Conservation (phyloP, 495 filamentous ascomycete species). For the Aspergillus wentii region DNA sequence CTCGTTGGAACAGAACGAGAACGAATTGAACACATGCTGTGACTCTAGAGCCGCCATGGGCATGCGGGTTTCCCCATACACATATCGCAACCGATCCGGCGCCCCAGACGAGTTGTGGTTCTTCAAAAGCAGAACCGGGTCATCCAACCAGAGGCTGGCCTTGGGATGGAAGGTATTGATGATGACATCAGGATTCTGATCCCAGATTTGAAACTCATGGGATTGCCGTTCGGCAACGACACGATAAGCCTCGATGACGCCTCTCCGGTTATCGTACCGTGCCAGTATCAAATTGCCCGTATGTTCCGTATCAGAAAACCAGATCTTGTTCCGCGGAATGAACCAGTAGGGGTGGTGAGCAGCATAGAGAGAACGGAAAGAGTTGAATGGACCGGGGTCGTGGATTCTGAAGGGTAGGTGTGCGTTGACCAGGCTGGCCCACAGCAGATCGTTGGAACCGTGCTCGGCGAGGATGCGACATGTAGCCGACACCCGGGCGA, state of each 20-base stretch:
- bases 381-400: slow-evolving; percentile 51
- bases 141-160: slow-evolving; percentile 63
- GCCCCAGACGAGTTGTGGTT: slow-evolving; percentile 15
- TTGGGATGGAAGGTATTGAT: slow-evolving; percentile 70
- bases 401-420: slow-evolving; percentile 48
- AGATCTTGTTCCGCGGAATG: slow-evolving; percentile 70
- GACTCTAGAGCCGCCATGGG: slow-evolving; percentile 45
- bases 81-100: slow-evolving; percentile 12
- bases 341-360: slow-evolving; percentile 83
- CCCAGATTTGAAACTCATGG: slow-evolving; percentile 55
- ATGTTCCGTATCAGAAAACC: slow-evolving; percentile 72
- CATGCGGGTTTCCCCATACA: slow-evolving; percentile 46
- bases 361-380: slow-evolving; percentile 64
- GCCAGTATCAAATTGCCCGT: slow-evolving; percentile 68
- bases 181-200: slow-evolving; percentile 60
- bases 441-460: slow-evolving; percentile 53
- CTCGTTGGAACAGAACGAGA: slow-evolving; percentile 38
- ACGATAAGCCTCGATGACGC: slow-evolving; percentile 78
- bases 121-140: slow-evolving; percentile 61
- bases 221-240: slow-evolving; percentile 56
- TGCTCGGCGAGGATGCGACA: slow-evolving; percentile 50
- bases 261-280: slow-evolving; percentile 65
- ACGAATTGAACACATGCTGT: slow-evolving; percentile 42
- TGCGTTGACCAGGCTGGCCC: slow-evolving; percentile 57
- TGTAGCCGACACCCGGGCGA: slow-evolving; percentile 48